phyloP scores from a whole-genome alignment of 176 grass and related monocot species.

The Chloris gayana region DNA sequence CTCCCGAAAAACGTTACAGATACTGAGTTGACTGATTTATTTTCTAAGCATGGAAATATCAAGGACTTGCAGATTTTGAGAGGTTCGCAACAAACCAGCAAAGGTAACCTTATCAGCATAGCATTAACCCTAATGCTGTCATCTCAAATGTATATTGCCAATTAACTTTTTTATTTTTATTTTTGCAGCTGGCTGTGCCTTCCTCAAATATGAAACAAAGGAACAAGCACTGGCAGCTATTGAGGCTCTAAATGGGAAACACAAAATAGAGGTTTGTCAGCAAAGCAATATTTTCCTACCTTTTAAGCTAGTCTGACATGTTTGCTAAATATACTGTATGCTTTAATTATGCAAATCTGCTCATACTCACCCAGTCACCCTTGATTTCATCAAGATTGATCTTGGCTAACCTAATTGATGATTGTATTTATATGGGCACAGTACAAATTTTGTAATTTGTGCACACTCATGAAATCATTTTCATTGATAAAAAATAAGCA shows the following conservation, averaged over 20 bases:
- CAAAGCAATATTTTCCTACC: not conserved
- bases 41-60: slow-evolving; percentile 90
- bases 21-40: slow-evolving; percentile 70
- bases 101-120: slow-evolving; percentile 54
- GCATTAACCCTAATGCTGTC: not conserved
- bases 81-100: slow-evolving; percentile 94
- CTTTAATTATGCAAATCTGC: slow-evolving; percentile 18
- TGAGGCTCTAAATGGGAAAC: slow-evolving; percentile 70
- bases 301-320: not conserved
- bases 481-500: not conserved
- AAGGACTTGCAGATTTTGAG: slow-evolving; percentile 97
- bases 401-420: not conserved
- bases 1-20: slow-evolving; percentile 95
- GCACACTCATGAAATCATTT: not conserved
- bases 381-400: slow-evolving; percentile 1
- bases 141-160: slow-evolving; percentile 29
- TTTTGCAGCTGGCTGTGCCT: slow-evolving; percentile 85
- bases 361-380: not conserved
- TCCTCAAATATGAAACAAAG: slow-evolving; percentile 96
- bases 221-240: slow-evolving; percentile 93
- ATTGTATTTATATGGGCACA: not conserved
- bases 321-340: not conserved
- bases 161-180: slow-evolving; percentile 23
- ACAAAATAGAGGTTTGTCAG: slow-evolving; percentile 57
- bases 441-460: not conserved